Evolutionary conservation across 1,284 basidiomycete genomes (phyloP).

Genomic region (Rhodotorula sp.): DNA sequence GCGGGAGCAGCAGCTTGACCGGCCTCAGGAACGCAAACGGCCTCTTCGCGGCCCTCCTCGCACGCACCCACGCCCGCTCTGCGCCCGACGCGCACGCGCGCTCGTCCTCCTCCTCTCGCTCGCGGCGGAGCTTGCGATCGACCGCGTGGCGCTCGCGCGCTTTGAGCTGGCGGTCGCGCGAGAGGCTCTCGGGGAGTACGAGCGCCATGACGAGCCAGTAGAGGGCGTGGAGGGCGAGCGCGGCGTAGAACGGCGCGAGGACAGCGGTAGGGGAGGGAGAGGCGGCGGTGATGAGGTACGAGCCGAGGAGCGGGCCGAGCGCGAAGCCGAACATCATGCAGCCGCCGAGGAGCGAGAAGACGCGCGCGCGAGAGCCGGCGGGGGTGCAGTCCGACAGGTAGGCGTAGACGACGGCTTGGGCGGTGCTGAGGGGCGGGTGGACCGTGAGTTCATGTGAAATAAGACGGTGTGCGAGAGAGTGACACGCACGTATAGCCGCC

Average conservation of each 20-base stretch:
- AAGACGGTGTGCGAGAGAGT: not conserved
- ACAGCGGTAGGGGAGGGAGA: not conserved
- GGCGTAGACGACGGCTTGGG: conserved; percentile 34
- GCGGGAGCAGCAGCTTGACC: conserved; percentile 27
- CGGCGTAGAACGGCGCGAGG: conserved; percentile 40
- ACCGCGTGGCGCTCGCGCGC: conserved; percentile 21
- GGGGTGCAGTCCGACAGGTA: conserved; percentile 42
- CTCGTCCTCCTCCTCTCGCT: conserved; percentile 2
- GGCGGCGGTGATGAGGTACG: conserved; percentile 21
- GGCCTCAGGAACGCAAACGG: conserved; percentile 32
- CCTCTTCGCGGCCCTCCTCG: not conserved
- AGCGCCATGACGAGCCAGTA: conserved; percentile 13
- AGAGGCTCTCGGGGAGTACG: conserved; percentile 38
- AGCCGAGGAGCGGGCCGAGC: conserved; percentile 32
- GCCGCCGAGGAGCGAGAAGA: conserved; percentile 39
- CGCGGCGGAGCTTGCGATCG: conserved; percentile 4
- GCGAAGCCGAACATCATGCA: conserved; percentile 39
- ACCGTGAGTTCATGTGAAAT: not conserved
- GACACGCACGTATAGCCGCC: conserved; percentile 29
- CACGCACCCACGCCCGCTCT: not conserved
- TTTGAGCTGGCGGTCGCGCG: conserved; percentile 5
- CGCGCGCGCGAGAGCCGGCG: conserved; percentile 36
- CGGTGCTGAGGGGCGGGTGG: conserved; percentile 23
- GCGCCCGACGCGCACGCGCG: not conserved
- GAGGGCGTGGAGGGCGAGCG: conserved; percentile 22